phyloP scores from a whole-genome alignment of 208 protist species.

The Phytomonas sp. region DNA sequence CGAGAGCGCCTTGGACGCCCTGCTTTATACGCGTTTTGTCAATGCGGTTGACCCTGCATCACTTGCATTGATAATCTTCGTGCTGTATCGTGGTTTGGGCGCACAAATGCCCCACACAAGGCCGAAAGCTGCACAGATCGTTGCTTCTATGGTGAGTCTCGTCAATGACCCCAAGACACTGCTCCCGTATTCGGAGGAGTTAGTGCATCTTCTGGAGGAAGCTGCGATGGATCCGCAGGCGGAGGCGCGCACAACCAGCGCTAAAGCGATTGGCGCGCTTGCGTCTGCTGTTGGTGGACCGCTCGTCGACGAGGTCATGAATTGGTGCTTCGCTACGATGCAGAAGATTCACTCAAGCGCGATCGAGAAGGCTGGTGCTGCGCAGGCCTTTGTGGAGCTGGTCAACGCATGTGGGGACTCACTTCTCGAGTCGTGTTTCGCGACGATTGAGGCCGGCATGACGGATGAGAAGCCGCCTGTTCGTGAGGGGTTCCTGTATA shows the following conservation, averaged over 20 bases:
- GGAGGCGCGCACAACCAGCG: conserved; percentile 77
- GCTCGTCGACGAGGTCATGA: conserved; percentile 57
- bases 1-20: conserved; percentile 83
- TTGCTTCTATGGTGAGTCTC: conserved; percentile 83
- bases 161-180: conserved; percentile 78
- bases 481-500: conserved; percentile 88
- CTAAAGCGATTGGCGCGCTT: conserved; percentile 82
- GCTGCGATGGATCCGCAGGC: conserved; percentile 78
- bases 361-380: conserved; percentile 87
- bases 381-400: conserved; percentile 87
- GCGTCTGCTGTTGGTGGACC: conserved; percentile 54
- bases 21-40: conserved; percentile 91
- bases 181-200: conserved; percentile 74
- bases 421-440: conserved; percentile 57
- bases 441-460: conserved; percentile 63
- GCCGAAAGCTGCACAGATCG: conserved; percentile 89
- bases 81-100: conserved; percentile 76
- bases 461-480: conserved; percentile 74
- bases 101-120: conserved; percentile 61
- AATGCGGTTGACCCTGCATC: conserved; percentile 89
- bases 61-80: conserved; percentile 89
- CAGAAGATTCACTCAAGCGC: conserved; percentile 50
- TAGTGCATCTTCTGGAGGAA: conserved; percentile 80
- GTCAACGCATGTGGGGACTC: conserved; percentile 60
- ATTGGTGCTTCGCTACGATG: conserved; percentile 78